Conservation (phyloP, 2,329 filamentous ascomycete genomes). For the Colletotrichum navitas region DNA sequence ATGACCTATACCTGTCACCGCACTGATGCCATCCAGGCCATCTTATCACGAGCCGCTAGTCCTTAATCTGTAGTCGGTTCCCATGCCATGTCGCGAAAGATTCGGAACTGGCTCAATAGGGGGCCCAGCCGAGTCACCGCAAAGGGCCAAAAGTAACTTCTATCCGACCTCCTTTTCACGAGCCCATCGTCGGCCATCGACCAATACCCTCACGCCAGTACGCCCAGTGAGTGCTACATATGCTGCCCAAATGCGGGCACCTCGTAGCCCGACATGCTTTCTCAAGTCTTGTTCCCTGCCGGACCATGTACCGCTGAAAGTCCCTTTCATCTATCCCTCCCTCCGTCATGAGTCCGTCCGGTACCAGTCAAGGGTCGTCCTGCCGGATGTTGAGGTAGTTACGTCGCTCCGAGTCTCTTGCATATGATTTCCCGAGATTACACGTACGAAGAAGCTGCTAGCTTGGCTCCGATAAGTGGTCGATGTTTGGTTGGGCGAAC, state of each 20-base stretch:
- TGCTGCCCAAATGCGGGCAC: constrained; percentile 39
- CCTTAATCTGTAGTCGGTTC: constrained; percentile 9
- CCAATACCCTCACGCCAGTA: constrained; percentile 12
- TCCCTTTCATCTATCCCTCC: constrained; percentile 28
- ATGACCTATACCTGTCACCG: constrained; percentile 33
- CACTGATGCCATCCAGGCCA: constrained; percentile 37
- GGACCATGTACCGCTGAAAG: constrained; percentile 12
- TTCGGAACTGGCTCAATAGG: constrained; percentile 31
- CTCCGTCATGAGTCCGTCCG: constrained; percentile 17
- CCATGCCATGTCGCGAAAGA: constrained; percentile 28
- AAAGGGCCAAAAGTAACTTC: constrained; percentile 33
- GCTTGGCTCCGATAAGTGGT: constrained; percentile 52
- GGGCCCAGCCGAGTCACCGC: constrained; percentile 34
- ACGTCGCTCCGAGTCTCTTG: constrained; percentile 49
- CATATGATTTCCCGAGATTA: constrained; percentile 55
- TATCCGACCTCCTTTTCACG: constrained; percentile 20
- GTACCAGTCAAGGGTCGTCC: constrained; percentile 44
- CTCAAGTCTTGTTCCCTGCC: constrained; percentile 19
- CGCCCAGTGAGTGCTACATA: constrained; percentile 7
- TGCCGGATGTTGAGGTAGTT: constrained; percentile 48
- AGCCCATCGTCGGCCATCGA: constrained; percentile 5
- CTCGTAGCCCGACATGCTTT: constrained; percentile 16
- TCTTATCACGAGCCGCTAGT: constrained; percentile 35
- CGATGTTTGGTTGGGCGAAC: constrained; percentile 53
- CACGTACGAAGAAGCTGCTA: constrained; percentile 37